Evolutionary conservation across 2,329 filamentous ascomycete species (phyloP).

Genomic region (Alternaria triticina): DNA sequence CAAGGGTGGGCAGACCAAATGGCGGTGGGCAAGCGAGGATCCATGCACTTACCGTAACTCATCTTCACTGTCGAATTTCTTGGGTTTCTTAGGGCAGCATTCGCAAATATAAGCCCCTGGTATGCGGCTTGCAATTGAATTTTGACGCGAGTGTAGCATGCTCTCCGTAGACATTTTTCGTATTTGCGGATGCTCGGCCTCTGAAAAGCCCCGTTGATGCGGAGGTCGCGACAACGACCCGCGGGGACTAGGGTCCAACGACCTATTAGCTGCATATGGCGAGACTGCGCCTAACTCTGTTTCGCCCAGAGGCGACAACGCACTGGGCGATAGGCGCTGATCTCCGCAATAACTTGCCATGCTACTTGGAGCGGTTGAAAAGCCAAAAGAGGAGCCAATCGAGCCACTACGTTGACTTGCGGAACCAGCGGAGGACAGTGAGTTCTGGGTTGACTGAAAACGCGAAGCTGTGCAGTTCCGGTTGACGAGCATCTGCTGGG

Average conservation of each 20-base stretch:
- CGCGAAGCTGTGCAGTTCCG: slow-evolving; percentile 61
- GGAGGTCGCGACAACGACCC: slow-evolving; percentile 47
- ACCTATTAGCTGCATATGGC: slow-evolving; percentile 59
- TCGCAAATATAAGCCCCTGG: slow-evolving; percentile 77
- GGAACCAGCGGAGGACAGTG: slow-evolving; percentile 68
- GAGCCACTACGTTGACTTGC: slow-evolving; percentile 66
- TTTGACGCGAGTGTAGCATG: slow-evolving; percentile 55
- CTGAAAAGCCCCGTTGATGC: slow-evolving; percentile 52
- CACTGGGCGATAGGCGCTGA: slow-evolving; percentile 66
- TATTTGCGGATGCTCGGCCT: slow-evolving; percentile 46
- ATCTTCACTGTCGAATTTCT: slow-evolving; percentile 86
- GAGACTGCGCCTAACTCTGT: slow-evolving; percentile 61
- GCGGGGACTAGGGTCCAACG: slow-evolving; percentile 52
- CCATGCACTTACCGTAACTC: slow-evolving; percentile 75
- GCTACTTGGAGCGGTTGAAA: slow-evolving; percentile 67
- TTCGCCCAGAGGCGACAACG: slow-evolving; percentile 65
- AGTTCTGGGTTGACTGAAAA: slow-evolving; percentile 64
- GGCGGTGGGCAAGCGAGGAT: slow-evolving; percentile 31
- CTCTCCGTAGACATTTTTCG: slow-evolving; percentile 59
- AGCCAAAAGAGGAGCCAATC: slow-evolving; percentile 65
- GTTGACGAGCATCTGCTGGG: slow-evolving; percentile 62
- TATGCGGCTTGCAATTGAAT: slow-evolving; percentile 57
- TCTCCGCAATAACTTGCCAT: slow-evolving; percentile 69
- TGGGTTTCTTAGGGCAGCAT: slow-evolving; percentile 96
- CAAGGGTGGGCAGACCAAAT: slow-evolving; percentile 18